These are phyloP conservation scores for Xylaria sp. DNA, from an alignment of 2,329 filamentous ascomycete genomes.

Conservation along the genomic window DNA sequence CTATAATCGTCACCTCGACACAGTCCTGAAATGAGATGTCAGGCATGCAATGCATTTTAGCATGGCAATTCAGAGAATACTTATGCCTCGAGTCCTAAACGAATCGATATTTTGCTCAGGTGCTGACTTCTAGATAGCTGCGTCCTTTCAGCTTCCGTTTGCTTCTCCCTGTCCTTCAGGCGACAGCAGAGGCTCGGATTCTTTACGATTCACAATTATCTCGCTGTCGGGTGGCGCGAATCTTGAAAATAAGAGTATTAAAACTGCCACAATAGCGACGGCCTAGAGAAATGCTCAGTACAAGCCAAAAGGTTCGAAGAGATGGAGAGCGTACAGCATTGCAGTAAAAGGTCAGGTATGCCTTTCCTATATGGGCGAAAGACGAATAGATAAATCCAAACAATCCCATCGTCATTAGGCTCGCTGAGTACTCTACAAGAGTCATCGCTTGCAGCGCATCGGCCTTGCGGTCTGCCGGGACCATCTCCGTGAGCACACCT, in stretches of 20 bases:
- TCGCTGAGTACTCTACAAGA: slow-evolving; percentile 40
- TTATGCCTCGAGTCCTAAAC: not conserved
- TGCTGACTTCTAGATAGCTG: not conserved
- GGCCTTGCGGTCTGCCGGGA: slow-evolving; percentile 39
- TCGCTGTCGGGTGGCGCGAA: slow-evolving; percentile 40
- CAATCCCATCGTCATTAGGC: slow-evolving; percentile 39
- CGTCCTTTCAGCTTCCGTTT: not conserved
- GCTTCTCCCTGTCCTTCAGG: not conserved
- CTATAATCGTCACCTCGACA: too few relatives aligned
- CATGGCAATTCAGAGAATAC: too few relatives aligned
- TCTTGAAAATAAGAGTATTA: slow-evolving; percentile 39
- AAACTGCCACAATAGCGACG: slow-evolving; percentile 39
- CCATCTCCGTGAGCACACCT: slow-evolving; percentile 43
- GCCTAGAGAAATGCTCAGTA: slow-evolving; percentile 32
- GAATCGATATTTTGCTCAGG: not conserved
- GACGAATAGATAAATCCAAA: slow-evolving; percentile 44
- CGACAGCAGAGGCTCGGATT: slow-evolving; percentile 19
- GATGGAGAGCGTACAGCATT: slow-evolving; percentile 40
- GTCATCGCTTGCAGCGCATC: slow-evolving; percentile 44
- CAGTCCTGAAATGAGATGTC: too few relatives aligned
- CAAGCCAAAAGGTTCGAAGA: not conserved
- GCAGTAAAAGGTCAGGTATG: slow-evolving; percentile 44
- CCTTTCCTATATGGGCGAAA: slow-evolving; percentile 38
- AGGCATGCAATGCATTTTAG: too few relatives aligned
- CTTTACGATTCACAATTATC: slow-evolving; percentile 27